Conservation (phyloP, 805 yeast genomes). For the Phaffomyces thermotolerans region DNA sequence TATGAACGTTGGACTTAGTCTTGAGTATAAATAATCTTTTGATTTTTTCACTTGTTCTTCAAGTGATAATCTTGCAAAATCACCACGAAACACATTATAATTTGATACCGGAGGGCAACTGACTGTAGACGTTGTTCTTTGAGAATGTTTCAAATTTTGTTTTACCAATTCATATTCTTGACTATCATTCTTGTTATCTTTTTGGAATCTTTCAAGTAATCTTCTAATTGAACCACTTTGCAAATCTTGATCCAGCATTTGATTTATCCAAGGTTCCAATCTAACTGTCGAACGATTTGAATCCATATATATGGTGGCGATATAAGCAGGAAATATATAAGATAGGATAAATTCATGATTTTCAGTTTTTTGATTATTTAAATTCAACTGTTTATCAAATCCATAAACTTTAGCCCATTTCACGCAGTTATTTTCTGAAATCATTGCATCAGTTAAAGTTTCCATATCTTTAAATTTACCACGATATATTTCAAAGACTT, state of each 20-base stretch:
- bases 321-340: background rate
- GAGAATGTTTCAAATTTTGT: background rate
- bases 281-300: background rate
- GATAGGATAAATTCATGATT: background rate
- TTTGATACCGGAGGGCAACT: background rate
- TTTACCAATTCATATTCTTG: background rate
- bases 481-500: background rate
- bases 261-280: background rate
- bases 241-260: background rate
- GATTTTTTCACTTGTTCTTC: conserved; percentile 35
- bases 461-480: background rate
- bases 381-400: background rate
- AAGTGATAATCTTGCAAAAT: conserved; percentile 26
- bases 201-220: background rate
- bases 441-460: background rate
- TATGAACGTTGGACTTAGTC: conserved; percentile 49
- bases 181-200: background rate
- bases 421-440: background rate
- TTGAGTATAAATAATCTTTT: conserved; percentile 54
- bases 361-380: background rate
- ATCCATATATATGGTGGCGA: conserved; percentile 1
- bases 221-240: background rate
- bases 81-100: background rate
- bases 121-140: background rate
- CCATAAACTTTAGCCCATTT: background rate